Conservation (phyloP, 768 basidiomycete genomes). For the Podaxis sp. region DNA sequence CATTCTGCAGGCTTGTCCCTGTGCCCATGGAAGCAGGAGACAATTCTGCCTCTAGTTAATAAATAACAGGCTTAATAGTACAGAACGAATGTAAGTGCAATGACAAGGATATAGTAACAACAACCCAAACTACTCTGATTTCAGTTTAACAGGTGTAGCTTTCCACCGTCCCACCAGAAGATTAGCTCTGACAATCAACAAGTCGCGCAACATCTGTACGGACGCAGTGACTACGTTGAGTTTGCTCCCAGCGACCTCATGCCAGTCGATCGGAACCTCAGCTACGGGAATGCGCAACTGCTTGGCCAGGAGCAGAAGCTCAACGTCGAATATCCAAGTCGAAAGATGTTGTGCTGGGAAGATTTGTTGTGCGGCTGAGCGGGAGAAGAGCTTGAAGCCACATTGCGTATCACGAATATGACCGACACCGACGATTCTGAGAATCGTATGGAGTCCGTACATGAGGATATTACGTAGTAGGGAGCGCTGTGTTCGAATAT, state of each 20-base stretch:
- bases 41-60: no score
- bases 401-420: conserved; percentile 95
- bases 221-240: conserved; percentile 83
- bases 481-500: conserved; percentile 62
- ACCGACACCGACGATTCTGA: conserved; percentile 85
- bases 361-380: conserved; percentile 73
- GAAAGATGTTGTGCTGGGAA: conserved; percentile 87
- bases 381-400: conserved; percentile 95
- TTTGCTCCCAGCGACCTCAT: conserved; percentile 92
- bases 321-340: conserved; percentile 97
- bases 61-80: not conserved
- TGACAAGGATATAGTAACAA: not conserved
- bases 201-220: conserved; percentile 85
- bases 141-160: conserved; percentile 26
- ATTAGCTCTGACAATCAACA: conserved; percentile 82
- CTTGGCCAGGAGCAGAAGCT: conserved; percentile 84
- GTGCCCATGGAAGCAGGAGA: no score
- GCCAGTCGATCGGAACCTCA: conserved; percentile 91
- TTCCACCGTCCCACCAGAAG: conserved; percentile 79
- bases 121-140: conserved; percentile 22
- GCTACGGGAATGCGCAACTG: conserved; percentile 73
- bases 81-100: not conserved
- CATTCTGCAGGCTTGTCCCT: no score
- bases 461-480: conserved; percentile 87
- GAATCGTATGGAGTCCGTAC: conserved; percentile 89